These are phyloP conservation scores for Plasmodium cynomolgi DNA, from an alignment of 169 alveolate genomes.

Conservation along the genomic window DNA sequence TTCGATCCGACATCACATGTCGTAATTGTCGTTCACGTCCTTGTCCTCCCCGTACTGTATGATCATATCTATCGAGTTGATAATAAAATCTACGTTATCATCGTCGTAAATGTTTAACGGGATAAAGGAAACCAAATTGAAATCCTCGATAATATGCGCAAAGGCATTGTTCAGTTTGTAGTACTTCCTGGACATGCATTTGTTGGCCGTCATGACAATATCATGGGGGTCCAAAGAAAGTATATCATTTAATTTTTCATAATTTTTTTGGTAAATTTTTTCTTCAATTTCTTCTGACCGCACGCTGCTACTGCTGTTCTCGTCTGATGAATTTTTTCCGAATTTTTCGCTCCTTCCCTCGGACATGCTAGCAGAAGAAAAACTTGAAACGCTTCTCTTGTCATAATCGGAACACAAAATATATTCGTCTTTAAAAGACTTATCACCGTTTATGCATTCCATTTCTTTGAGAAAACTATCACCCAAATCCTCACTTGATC, in stretches of 20 bases:
- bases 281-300: slow-evolving; percentile 48
- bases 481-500: background rate
- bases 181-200: slow-evolving; percentile 80
- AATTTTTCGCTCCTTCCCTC: background rate
- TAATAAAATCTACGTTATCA: slow-evolving; percentile 81
- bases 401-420: slow-evolving; percentile 47
- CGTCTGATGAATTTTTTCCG: background rate
- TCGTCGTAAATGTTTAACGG: slow-evolving; percentile 85
- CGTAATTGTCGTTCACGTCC: slow-evolving; percentile 84
- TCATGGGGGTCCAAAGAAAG: slow-evolving; percentile 72
- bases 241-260: slow-evolving; percentile 74
- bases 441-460: slow-evolving; percentile 21
- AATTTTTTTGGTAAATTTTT: slow-evolving; percentile 58
- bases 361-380: slow-evolving; percentile 11
- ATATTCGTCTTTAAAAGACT: slow-evolving; percentile 54
- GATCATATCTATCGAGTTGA: slow-evolving; percentile 81
- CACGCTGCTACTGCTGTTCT: slow-evolving; percentile 15
- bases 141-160: slow-evolving; percentile 84
- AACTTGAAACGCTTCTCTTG: slow-evolving; percentile 49
- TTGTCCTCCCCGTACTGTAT: slow-evolving; percentile 87
- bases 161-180: slow-evolving; percentile 82
- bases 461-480: slow-evolving; percentile 32
- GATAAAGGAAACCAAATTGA: slow-evolving; percentile 81
- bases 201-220: slow-evolving; percentile 58
- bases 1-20: slow-evolving; percentile 66